Conservation (phyloP, 306 rosid genomes). For the Lathyrus tuberosus region DNA sequence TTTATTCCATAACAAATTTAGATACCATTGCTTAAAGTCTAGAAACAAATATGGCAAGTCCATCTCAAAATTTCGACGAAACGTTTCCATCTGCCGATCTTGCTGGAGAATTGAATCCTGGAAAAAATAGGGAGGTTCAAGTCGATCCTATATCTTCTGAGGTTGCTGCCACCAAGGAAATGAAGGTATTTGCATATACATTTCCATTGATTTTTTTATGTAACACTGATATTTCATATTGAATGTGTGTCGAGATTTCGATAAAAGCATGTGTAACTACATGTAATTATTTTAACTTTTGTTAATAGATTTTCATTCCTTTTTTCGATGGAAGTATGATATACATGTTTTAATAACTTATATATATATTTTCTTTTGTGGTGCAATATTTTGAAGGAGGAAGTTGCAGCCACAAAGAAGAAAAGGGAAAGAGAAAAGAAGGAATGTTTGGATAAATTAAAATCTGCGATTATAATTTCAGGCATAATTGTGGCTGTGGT, state of each 20-base stretch:
- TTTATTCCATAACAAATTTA: conserved; percentile 16
- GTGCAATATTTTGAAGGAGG: conserved; percentile 38
- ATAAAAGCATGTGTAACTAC: background rate
- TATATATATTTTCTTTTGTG: background rate
- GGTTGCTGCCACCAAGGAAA: conserved; percentile 53
- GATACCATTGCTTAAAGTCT: conserved; percentile 23
- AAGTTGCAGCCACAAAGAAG: conserved; percentile 43
- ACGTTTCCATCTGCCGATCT: conserved; percentile 52
- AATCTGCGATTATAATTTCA: conserved; percentile 60
- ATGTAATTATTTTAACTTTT: background rate
- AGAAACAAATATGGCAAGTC: conserved; percentile 50
- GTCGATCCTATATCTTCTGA: conserved; percentile 55
- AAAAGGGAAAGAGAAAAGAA: conserved; percentile 39
- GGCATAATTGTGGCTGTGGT: conserved; percentile 58
- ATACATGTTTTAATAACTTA: conserved; percentile 12
- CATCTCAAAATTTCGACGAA: conserved; percentile 39
- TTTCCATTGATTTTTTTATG: background rate
- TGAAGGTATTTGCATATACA: conserved; percentile 41
- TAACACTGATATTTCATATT: background rate
- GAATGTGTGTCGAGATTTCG: background rate
- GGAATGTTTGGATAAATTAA: conserved; percentile 49
- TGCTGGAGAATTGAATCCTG: conserved; percentile 48
- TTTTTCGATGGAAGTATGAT: too few species aligned
- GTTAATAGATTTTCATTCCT: too few species aligned
- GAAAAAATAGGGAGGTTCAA: conserved; percentile 36